A percentile compares a stretch with the other conserved stretches of the same genome.
phyloP scores from a whole-genome alignment of 345 rosid genomes.

The Aquilaria yunnanensis region DNA sequence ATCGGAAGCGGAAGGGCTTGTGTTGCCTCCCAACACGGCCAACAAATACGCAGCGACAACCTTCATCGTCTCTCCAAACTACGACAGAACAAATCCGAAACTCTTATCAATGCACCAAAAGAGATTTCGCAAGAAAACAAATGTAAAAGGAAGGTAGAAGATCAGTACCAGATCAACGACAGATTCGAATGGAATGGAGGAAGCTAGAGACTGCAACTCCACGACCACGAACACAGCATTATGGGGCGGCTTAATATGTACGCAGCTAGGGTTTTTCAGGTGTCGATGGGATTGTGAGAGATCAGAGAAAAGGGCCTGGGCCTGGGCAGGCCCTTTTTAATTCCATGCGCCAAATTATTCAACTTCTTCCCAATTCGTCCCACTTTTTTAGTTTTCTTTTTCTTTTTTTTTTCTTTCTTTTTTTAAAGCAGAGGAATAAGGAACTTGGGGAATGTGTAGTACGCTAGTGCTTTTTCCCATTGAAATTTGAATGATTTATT shows the following conservation, averaged over 20 bases:
- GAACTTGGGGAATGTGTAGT: too few relatives aligned
- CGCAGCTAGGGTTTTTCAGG: slow-evolving; percentile 4
- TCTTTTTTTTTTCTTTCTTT: too few relatives aligned
- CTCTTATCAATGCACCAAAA: not conserved
- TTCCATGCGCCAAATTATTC: not conserved
- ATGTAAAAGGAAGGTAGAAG: not conserved
- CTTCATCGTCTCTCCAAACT: slow-evolving; percentile 29
- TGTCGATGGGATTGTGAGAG: not conserved
- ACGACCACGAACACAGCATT: not conserved
- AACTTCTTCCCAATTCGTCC: not conserved
- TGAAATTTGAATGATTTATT: too few relatives aligned
- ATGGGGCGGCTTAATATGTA: not conserved
- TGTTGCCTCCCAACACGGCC: slow-evolving; percentile 54
- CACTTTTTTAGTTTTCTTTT: too few relatives aligned
- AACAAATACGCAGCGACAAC: slow-evolving; percentile 49
- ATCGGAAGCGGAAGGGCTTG: slow-evolving; percentile 33
- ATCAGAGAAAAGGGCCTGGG: not conserved
- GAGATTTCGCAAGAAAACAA: not conserved
- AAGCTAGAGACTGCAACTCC: not conserved
- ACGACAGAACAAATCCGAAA: not conserved
- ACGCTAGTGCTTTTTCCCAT: too few relatives aligned
- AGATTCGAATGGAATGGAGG: not conserved
- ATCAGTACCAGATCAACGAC: not conserved
- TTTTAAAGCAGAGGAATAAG: too few relatives aligned
- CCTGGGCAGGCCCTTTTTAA: too few relatives aligned